Evolutionary conservation across 1,284 basidiomycete genomes (phyloP).

Genomic region (Sanghuangporus sanghuang): DNA sequence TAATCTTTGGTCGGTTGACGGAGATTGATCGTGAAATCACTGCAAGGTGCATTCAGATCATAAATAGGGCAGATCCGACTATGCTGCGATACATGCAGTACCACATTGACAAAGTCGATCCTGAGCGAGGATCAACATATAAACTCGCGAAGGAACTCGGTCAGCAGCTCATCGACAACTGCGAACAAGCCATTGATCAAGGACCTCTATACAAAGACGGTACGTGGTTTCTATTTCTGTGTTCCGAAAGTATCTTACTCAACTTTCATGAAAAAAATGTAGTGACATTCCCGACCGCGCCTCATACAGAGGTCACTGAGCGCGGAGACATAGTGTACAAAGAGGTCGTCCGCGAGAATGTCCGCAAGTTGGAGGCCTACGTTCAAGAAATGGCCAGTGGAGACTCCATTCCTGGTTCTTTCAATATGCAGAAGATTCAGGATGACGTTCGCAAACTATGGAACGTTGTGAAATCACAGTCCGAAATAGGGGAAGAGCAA

Average conservation of each 20-base stretch:
- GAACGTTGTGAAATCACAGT: conserved; percentile 96
- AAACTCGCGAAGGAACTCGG: conserved; percentile 95
- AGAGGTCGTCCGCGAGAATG: conserved; percentile 92
- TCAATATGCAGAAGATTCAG: conserved; percentile 96
- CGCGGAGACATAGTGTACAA: conserved; percentile 95
- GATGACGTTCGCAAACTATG: conserved; percentile 95
- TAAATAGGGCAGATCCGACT: conserved; percentile 93
- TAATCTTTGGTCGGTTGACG: conserved; percentile 90
- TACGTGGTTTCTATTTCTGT: conserved; percentile 26
- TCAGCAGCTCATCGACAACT: conserved; percentile 94
- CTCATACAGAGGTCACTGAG: conserved; percentile 87
- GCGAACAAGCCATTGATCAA: conserved; percentile 76
- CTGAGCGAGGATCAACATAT: conserved; percentile 86
- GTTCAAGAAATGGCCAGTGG: conserved; percentile 98
- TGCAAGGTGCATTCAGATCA: conserved; percentile 94
- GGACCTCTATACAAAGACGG: conserved; percentile 92
- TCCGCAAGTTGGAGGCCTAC: conserved; percentile 96
- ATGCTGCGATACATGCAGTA: conserved; percentile 95
- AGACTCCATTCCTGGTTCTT: conserved; percentile 73
- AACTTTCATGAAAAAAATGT: background rate
- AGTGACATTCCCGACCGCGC: conserved; percentile 98
- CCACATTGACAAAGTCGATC: conserved; percentile 82
- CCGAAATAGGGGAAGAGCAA: conserved; percentile 94
- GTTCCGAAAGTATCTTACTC: conserved; percentile 8
- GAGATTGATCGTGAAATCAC: conserved; percentile 94